Evolutionary conservation across 2,329 filamentous ascomycete species (phyloP), one percentile per base, ranked within the genome.

Genomic region (Fusarium pseudograminearum): DNA sequence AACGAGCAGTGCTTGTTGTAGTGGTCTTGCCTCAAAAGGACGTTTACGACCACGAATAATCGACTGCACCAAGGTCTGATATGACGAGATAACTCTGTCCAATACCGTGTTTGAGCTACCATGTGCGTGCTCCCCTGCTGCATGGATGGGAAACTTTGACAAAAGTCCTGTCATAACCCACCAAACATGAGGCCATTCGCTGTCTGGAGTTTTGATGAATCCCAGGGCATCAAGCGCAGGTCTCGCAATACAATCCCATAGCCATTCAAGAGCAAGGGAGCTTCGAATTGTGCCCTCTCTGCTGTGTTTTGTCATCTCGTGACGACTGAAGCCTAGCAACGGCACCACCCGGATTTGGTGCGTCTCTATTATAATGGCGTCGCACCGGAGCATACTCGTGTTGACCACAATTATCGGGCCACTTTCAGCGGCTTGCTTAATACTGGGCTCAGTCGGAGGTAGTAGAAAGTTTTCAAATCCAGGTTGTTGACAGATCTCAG

Each of bases 101-200:
- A 48, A 18, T 7, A 48, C 53, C 0, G 42, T 56, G 4, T 56
- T n/a, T 1, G 33, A 22, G 8, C 14, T 38, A 1, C 5, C 33
- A 10, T 40, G n/a, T 0, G 8, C 12, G 2, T 48, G 53, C 1
- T 28, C 5, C 2, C 53, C 53, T 4, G 33, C 53, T 30, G 53
- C 26, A 14, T 56, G 26, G 8, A 56, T 31, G 1, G 42, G 53
- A n/a, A 56, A 50, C 8, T 50, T 31, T 15, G 16, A 31, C 11
- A 50, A 14, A 9, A 50, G 15, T 9, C 44, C 33, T 30, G 42
- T 50, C 53, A 40, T 56, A 5, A 50, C 22, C 44, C 42, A 56
- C 44, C 42, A 50, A 9, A 56, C 26, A 50, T 57, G 45, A 41
- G 45, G 45, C 45, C 45, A 57, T 2, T 41, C 34, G 11, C 9